Conservation (phyloP, 441 rosid genomes). For the Adansonia rubrostipa region DNA sequence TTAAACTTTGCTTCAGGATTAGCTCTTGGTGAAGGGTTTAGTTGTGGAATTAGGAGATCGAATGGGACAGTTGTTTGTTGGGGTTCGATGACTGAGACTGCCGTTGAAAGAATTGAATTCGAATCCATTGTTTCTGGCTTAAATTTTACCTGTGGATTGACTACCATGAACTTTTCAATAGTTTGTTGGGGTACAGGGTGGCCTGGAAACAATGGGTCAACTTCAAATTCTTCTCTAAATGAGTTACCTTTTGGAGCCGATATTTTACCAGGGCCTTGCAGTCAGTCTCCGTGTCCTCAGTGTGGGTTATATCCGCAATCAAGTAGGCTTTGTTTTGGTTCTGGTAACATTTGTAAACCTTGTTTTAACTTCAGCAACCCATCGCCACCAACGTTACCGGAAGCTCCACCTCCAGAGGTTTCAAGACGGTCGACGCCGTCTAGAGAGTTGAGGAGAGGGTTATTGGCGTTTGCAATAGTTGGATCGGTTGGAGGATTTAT, state of each 20-base stretch:
- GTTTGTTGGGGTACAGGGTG: conserved; percentile 81
- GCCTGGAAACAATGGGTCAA: conserved; percentile 33
- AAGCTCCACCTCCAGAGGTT: conserved; percentile 4
- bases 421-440: conserved; percentile 37
- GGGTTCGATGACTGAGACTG: conserved; percentile 55
- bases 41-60: conserved; percentile 56
- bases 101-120: conserved; percentile 40
- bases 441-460: conserved; percentile 46
- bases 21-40: conserved; percentile 60
- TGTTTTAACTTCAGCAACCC: conserved; percentile 37
- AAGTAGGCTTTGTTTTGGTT: conserved; percentile 53
- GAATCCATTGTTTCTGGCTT: conserved; percentile 73
- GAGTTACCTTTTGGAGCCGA: conserved; percentile 41
- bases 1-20: conserved; percentile 45
- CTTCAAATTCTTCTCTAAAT: neutral
- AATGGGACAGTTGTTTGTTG: conserved; percentile 71
- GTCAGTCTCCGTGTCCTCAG: conserved; percentile 42
- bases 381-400: conserved; percentile 20
- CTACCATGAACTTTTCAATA: conserved; percentile 48
- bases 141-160: conserved; percentile 72
- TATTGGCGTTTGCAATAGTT: conserved; percentile 62
- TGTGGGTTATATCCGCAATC: conserved; percentile 65
- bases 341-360: conserved; percentile 57
- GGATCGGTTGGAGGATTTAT: conserved; percentile 73
- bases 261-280: conserved; percentile 80